phyloP scores from a whole-genome alignment of 495 filamentous ascomycete species.

The Penicillium soppii region DNA sequence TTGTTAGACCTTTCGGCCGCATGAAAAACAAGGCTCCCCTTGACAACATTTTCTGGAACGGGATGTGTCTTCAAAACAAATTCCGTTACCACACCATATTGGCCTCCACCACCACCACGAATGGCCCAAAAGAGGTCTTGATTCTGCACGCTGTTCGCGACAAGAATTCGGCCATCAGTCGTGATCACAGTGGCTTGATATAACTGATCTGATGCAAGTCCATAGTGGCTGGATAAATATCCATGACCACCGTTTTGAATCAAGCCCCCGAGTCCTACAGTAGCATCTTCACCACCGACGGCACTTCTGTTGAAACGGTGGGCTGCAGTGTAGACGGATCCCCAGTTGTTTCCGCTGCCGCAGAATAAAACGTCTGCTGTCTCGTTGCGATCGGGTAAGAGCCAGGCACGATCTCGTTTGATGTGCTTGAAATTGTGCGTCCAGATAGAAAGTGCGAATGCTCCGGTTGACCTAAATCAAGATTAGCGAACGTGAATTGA shows the following conservation, averaged over 20 bases:
- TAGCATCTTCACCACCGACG: conserved; percentile 24
- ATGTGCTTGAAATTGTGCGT: conserved; percentile 46
- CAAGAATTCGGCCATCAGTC: conserved; percentile 40
- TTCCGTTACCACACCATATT: conserved; percentile 39
- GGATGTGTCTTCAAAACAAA: conserved; percentile 37
- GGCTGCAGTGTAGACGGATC: conserved; percentile 10
- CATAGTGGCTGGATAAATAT: conserved; percentile 10
- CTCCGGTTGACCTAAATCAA: conserved; percentile 46
- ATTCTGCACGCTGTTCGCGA: conserved; percentile 47
- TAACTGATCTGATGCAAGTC: conserved; percentile 41
- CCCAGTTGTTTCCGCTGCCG: conserved; percentile 26
- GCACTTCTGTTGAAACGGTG: conserved; percentile 17
- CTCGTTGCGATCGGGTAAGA: conserved; percentile 19
- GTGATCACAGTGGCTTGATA: conserved; percentile 54
- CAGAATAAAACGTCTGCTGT: conserved; percentile 24
- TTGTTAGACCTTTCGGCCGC: conserved; percentile 29
- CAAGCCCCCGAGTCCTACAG: conserved; percentile 47
- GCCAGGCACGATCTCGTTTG: conserved; percentile 22
- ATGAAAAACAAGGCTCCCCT: conserved; percentile 22
- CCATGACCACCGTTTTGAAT: conserved; percentile 57
- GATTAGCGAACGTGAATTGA: conserved; percentile 14
- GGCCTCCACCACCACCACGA: conserved; percentile 27
- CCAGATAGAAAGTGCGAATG: conserved; percentile 48
- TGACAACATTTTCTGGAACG: conserved; percentile 31
- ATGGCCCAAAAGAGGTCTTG: conserved; percentile 55